phyloP scores from a whole-genome alignment of 768 basidiomycete species.

The Tulasnella sp. region DNA sequence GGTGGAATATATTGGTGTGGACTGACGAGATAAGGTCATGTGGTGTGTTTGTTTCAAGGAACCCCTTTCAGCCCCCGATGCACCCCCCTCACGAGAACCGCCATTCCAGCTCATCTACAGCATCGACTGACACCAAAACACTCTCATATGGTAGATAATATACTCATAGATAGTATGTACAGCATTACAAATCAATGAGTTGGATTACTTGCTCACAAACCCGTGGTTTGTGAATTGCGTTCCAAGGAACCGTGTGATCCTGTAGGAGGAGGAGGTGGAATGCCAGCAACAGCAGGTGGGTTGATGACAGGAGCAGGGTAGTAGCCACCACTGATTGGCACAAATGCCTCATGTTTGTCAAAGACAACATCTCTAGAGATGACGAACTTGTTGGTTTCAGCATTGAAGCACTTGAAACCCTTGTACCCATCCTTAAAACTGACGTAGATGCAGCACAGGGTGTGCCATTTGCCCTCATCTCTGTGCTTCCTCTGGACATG shows the following conservation, averaged over 20 bases:
- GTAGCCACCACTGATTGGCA: neutral
- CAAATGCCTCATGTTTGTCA: neutral
- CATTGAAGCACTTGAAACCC: constrained; percentile 27
- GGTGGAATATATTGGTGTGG: neutral
- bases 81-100: neutral
- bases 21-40: neutral
- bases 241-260: neutral
- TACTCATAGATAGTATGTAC: neutral
- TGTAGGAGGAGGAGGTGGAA: neutral
- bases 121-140: neutral
- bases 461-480: constrained; percentile 12
- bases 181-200: neutral
- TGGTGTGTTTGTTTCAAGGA: neutral
- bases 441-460: constrained; percentile 27
- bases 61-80: neutral
- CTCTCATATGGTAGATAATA: neutral
- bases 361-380: constrained; percentile 13
- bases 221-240: neutral
- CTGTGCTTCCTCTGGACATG: constrained; percentile 13
- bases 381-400: neutral
- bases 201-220: neutral
- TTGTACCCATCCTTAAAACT: constrained; percentile 28
- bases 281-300: neutral
- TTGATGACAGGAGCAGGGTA: neutral
- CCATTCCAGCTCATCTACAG: neutral